Conservation (phyloP, 2,329 filamentous ascomycete genomes). For the Aspergillus felis region DNA sequence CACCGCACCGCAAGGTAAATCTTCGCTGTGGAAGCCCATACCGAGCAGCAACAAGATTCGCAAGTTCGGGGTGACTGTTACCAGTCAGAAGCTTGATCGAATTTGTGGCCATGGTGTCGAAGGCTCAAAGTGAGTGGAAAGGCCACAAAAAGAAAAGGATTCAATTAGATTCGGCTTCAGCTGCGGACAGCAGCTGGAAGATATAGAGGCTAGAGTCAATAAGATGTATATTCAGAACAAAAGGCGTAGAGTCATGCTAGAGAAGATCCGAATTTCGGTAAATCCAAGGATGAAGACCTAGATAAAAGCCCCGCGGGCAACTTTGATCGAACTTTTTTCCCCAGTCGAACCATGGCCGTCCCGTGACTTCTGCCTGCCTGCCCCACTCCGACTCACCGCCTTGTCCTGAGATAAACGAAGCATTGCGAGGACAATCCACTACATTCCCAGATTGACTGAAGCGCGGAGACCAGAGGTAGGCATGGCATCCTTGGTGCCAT, state of each 20-base stretch:
- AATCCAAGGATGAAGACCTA: background rate
- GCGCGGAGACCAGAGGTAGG: background rate
- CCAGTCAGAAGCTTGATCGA: conserved; percentile 72
- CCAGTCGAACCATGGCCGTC: conserved; percentile 13
- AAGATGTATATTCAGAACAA: background rate
- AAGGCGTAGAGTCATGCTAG: background rate
- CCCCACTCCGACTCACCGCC: conserved; percentile 10
- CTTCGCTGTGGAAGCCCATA: conserved; percentile 34
- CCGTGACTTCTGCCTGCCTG: conserved; percentile 5
- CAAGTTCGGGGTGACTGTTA: conserved; percentile 70
- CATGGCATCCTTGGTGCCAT: background rate
- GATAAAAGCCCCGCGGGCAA: conserved; percentile 8
- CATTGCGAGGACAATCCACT: background rate
- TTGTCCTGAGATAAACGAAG: background rate
- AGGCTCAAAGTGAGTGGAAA: background rate
- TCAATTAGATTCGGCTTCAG: background rate
- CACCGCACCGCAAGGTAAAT: background rate
- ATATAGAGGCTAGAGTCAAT: conserved; percentile 1
- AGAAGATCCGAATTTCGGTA: background rate
- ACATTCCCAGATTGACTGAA: background rate
- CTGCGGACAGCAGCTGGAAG: background rate
- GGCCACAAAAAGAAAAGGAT: background rate
- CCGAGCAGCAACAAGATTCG: conserved; percentile 65
- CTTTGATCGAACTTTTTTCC: conserved; percentile 10
- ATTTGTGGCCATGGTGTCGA: conserved; percentile 61